These are phyloP conservation scores for Phytophthora hybrid DNA, from an alignment of 352 stramenopile genomes.

Conservation along the genomic window DNA sequence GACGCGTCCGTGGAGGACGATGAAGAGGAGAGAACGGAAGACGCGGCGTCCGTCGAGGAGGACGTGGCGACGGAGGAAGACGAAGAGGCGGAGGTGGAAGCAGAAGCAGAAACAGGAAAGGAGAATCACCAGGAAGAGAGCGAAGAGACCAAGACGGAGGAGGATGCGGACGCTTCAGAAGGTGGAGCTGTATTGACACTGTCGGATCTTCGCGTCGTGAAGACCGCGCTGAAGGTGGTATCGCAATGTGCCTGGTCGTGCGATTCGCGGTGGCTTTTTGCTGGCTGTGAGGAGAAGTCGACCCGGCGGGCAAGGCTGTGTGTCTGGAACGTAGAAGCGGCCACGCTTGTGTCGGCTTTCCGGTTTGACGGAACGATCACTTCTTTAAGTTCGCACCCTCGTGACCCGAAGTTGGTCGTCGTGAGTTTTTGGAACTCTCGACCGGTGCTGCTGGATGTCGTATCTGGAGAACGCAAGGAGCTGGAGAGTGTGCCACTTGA, in stretches of 20 bases:
- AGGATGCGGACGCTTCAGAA: constrained; percentile 18
- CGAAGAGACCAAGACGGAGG: constrained; percentile 30
- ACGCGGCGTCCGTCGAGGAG: constrained; percentile 42
- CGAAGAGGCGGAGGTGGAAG: constrained; percentile 8
- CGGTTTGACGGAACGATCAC: constrained; percentile 69
- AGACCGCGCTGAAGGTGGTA: constrained; percentile 68
- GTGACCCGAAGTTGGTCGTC: constrained; percentile 59
- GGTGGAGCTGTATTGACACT: constrained; percentile 42
- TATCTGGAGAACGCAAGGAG: constrained; percentile 38
- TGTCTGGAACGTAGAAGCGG: constrained; percentile 72
- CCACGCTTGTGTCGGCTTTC: constrained; percentile 66
- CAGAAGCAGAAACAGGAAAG: constrained; percentile 22
- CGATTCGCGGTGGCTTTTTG: constrained; percentile 65
- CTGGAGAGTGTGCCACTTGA: constrained; percentile 52
- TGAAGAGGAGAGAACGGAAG: constrained; percentile 44
- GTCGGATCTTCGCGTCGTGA: constrained; percentile 61
- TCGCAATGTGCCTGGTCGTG: constrained; percentile 74
- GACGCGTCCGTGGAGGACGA: constrained; percentile 51
- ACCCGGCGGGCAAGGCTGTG: constrained; percentile 60
- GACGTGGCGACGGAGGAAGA: constrained; percentile 48
- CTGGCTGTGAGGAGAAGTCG: constrained; percentile 74
- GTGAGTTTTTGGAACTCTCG: constrained; percentile 69
- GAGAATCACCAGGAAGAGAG: constrained; percentile 27
- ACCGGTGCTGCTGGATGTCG: constrained; percentile 63
- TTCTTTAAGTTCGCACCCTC: constrained; percentile 61